phyloP scores from a whole-genome alignment of 441 rosid species.

The Jatropha podagrica region DNA sequence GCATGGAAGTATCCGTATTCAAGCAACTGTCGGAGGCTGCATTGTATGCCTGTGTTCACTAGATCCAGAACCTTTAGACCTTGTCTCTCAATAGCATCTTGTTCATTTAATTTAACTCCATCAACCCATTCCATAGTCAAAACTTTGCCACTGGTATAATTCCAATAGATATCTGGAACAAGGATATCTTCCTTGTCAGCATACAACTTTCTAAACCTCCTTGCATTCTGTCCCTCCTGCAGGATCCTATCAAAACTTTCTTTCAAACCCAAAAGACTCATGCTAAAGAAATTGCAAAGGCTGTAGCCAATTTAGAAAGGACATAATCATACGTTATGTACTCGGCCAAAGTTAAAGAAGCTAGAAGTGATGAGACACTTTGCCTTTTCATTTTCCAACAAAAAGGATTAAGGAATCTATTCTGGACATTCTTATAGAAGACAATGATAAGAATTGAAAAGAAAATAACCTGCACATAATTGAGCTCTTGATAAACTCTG shows the following conservation, averaged over 20 bases:
- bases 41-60: constrained; percentile 87
- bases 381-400: background rate
- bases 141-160: constrained; percentile 81
- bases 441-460: background rate
- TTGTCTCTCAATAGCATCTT: constrained; percentile 79
- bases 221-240: constrained; percentile 98
- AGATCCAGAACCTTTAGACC: constrained; percentile 90
- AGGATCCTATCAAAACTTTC: constrained; percentile 56
- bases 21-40: constrained; percentile 89
- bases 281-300: constrained; percentile 17
- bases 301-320: background rate
- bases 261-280: constrained; percentile 37
- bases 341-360: constrained; percentile 5
- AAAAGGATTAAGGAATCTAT: background rate
- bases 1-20: constrained; percentile 97
- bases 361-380: constrained; percentile 6
- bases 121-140: constrained; percentile 98
- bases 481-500: constrained; percentile 90
- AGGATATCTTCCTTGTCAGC: constrained; percentile 86
- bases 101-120: constrained; percentile 87
- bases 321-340: background rate
- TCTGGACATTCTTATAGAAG: background rate
- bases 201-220: constrained; percentile 81
- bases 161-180: constrained; percentile 96
- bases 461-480: constrained; percentile 75